A percentile compares a stretch with the other conserved stretches of the same genome.
Conservation (phyloP, 495 filamentous ascomycete species). For the Tuber melanosporum region DNA sequence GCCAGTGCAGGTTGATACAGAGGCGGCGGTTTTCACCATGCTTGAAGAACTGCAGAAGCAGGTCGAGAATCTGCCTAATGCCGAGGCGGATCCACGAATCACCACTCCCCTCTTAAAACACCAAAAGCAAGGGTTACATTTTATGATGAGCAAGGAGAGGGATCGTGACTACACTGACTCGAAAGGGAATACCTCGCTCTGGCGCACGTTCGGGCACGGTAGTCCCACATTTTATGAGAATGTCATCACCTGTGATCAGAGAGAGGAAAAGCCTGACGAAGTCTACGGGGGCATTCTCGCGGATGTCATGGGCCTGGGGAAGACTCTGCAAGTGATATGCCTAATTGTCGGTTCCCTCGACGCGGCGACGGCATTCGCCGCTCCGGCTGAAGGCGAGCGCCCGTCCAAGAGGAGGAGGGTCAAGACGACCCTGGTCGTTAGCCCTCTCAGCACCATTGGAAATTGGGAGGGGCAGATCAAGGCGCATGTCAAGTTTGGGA, state of each 20-base stretch:
- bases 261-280: constrained; percentile 59
- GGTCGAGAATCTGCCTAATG: constrained; percentile 66
- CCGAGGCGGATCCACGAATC: constrained; percentile 58
- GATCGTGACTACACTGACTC: constrained; percentile 52
- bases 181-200: constrained; percentile 63
- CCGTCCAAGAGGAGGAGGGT: constrained; percentile 50
- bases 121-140: constrained; percentile 85
- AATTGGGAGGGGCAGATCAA: constrained; percentile 92
- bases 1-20: constrained; percentile 59
- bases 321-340: constrained; percentile 82
- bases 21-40: constrained; percentile 85
- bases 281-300: constrained; percentile 82
- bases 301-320: constrained; percentile 97
- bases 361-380: constrained; percentile 55
- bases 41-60: constrained; percentile 49
- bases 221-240: constrained; percentile 63
- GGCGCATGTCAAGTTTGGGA: constrained; percentile 60
- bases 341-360: constrained; percentile 59
- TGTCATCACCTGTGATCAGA: constrained; percentile 68
- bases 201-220: constrained; percentile 52
- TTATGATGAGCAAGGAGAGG: constrained; percentile 76
- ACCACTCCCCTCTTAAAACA: constrained; percentile 70
- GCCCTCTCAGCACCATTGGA: constrained; percentile 75
- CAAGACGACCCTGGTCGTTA: constrained; percentile 80
- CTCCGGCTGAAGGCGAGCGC: constrained; percentile 41